Conservation (phyloP, 192 early-diverging fungal genomes). For the Phlyctochytrium planicorne region DNA sequence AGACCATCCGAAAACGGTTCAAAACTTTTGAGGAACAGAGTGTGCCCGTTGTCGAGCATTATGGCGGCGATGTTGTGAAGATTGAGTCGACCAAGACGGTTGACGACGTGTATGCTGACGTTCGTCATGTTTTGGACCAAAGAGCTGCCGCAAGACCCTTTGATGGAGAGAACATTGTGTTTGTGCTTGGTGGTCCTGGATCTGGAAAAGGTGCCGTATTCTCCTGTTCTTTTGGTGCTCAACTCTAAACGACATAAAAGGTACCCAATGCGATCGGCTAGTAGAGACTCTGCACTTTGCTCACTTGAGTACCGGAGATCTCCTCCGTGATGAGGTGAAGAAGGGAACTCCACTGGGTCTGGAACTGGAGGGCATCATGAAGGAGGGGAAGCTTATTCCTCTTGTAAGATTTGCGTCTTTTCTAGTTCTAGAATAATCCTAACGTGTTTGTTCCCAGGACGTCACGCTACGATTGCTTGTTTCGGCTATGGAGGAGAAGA, state of each 20-base stretch:
- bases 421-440: neutral
- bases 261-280: conserved; percentile 57
- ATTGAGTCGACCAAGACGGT: conserved; percentile 1
- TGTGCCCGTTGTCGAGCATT: conserved; percentile 52
- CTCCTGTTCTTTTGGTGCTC: neutral
- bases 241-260: conserved; percentile 30
- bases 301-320: conserved; percentile 62
- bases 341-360: conserved; percentile 41
- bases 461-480: conserved; percentile 29
- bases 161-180: conserved; percentile 38
- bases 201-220: conserved; percentile 36
- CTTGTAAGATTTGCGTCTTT: conserved; percentile 33
- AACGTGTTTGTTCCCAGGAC: too few species aligned
- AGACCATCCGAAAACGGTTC: conserved; percentile 54
- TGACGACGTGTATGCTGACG: conserved; percentile 10
- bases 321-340: conserved; percentile 56
- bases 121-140: conserved; percentile 7
- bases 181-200: conserved; percentile 55
- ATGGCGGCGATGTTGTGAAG: conserved; percentile 5
- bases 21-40: conserved; percentile 46
- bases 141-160: conserved; percentile 22
- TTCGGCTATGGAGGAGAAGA: conserved; percentile 22
- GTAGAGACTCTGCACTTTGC: conserved; percentile 41
- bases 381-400: conserved; percentile 64
- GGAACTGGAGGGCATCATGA: conserved; percentile 46